Evolutionary conservation across 169 alveolate genomes (phyloP).

Genomic region (Haemoproteus tartakovskyi): DNA sequence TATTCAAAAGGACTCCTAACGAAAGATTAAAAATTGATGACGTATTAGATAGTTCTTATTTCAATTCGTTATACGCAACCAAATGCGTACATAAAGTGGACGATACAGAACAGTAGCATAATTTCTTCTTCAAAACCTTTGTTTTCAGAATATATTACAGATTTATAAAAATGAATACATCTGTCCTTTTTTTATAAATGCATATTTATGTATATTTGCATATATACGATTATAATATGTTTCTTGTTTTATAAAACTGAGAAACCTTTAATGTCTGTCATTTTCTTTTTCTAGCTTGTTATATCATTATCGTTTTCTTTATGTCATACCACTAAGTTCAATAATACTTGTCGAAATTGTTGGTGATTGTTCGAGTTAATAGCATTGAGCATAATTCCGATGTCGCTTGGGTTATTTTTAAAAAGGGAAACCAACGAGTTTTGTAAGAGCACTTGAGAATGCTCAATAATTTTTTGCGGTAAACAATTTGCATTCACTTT

Average conservation of each 20-base stretch:
- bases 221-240: too few species aligned
- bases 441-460: slow-evolving; percentile 50
- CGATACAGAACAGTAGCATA: not conserved
- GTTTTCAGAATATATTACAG: too few species aligned
- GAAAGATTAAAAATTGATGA: slow-evolving; percentile 60
- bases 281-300: not conserved
- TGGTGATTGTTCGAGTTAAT: slow-evolving; percentile 59
- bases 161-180: too few species aligned
- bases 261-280: not conserved
- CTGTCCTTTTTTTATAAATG: too few species aligned
- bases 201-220: too few species aligned
- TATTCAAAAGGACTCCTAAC: slow-evolving; percentile 50
- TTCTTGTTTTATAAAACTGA: too few species aligned
- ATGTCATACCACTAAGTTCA: slow-evolving; percentile 35
- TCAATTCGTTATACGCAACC: slow-evolving; percentile 10
- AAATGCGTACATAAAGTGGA: not conserved
- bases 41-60: slow-evolving; percentile 45
- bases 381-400: slow-evolving; percentile 46
- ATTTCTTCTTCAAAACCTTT: not conserved
- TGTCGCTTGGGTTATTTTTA: slow-evolving; percentile 50
- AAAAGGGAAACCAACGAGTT: slow-evolving; percentile 43
- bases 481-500: slow-evolving; percentile 48
- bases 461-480: slow-evolving; percentile 23
- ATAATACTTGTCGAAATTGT: slow-evolving; percentile 61
- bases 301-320: not conserved